Evolutionary conservation across 192 early-diverging fungal genomes (phyloP), one percentile per base, ranked within the genome.

Genomic region (Coemansia javaensis): DNA sequence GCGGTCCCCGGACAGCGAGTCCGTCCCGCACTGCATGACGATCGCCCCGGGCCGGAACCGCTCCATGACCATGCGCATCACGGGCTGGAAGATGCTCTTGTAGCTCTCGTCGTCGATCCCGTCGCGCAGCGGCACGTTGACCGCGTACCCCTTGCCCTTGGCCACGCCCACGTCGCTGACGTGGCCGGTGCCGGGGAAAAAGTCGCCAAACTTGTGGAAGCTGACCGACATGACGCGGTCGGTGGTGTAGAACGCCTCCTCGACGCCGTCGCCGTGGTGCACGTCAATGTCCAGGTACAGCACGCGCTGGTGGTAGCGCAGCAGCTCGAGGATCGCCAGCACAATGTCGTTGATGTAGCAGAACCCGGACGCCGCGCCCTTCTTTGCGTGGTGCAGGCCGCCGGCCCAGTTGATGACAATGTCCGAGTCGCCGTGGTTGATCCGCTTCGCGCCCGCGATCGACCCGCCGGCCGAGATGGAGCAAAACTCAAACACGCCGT

Each of bases 261-360:
- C 93, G 28, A 99, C 97, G 30, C 96, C 96, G 59, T 99, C 96
- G 22, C 96, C 96, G 63, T 99, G 96, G 60, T 99, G 96, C n/a
- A 96, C 92, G 59, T 99, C 96, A 53, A 97, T 96, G 68, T 99
- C 96, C 46, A 95, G 86, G 63, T 99, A 99, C 17, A 99, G 64
- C 3, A 99, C 93, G 8, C 93, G 85, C 47, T 90, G 88, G 56
- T 91, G 85, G 63, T 81, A 84, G 44, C 84, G 72, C 58, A 97
- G 59, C 46, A 99, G 67, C 50, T 99, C 93, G 56, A 95, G 54
- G 25, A 97, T 92, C 0, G 83, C 89, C 32, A 98, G 70, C 7
- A 96, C 95, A 61, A 95, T 96, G 52, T 98, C 95, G 70, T 96
- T 96, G 24, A 95, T 86, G 76, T 96, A 98, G 74, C 95, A 98